Base-by-base conservation (phyloP, 441 rosid genomes). In the Aleurites moluccanus region DNA sequence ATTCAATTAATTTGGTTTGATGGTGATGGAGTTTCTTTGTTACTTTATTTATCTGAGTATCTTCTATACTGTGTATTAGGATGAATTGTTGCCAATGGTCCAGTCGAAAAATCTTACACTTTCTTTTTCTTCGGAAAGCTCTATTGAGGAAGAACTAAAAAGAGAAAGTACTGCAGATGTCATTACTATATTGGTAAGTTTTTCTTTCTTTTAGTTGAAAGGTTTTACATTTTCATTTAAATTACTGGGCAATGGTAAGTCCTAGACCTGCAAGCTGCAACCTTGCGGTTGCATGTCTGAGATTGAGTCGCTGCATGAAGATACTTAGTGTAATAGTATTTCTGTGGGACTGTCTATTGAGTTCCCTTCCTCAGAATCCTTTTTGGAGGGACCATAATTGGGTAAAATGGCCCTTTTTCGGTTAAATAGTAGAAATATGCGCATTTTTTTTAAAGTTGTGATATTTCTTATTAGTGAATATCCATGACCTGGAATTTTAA, bases 91-190 rank as follows among this genome's bases (percentile, higher is more conserved):
- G 91, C 93, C 98, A 28, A 80, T 93, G 94, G 91, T 83, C 72
- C 85, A 80, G 78, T 82, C 89, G 50, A 91, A 85, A 82, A 85
- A 87, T 74, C 86, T 96, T 76, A 85, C 93, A 33, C 96, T 93
- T 74, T 82, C 97, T 62, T 96, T 92, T 84, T 96, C 99, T 52
- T 96, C 98, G 69, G 99, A 96, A 88, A 91, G 97, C 75, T 96
- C 99, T 76, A 83, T 96, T 53, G 99, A 93, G 86, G 97, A 96
- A 83, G 99, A 96, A 79, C 71, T 96, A 74, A 96, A 93, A 87
- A 89, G 99, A 86, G 98, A 96, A 78, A 96, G 99, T 81, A 89
- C 98, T 72, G 98, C 99, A 63, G 98, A 95, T 89, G 97, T 78
- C 76, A 83, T 93, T 82, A 96, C 99, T 73, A 96, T 96, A 87